Evolutionary conservation across 2,329 filamentous ascomycete genomes (phyloP).

Genomic region (Mollisia scopiformis): DNA sequence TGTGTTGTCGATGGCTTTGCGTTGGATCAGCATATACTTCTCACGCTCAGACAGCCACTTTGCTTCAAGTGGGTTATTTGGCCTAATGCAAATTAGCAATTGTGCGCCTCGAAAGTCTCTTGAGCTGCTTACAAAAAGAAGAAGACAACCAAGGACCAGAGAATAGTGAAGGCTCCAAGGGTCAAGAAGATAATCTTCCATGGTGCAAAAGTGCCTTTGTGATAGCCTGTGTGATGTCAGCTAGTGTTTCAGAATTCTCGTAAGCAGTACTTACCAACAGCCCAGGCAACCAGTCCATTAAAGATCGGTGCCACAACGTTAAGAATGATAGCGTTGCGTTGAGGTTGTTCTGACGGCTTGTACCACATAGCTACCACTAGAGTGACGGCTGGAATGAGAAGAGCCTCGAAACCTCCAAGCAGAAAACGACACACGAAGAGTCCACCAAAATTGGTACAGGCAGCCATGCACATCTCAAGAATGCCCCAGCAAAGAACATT

Average conservation of each 20-base stretch:
- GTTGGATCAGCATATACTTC: background rate
- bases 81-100: background rate
- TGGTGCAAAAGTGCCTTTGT: slow-evolving; percentile 40
- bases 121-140: background rate
- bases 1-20: slow-evolving; percentile 15
- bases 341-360: slow-evolving; percentile 48
- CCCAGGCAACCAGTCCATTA: slow-evolving; percentile 33
- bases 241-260: slow-evolving; percentile 19
- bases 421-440: slow-evolving; percentile 37
- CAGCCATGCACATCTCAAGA: background rate
- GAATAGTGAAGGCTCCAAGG: background rate
- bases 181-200: background rate
- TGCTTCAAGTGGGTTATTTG: background rate
- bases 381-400: slow-evolving; percentile 36
- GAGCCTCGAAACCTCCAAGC: slow-evolving; percentile 29
- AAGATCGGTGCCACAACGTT: slow-evolving; percentile 37
- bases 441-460: slow-evolving; percentile 11
- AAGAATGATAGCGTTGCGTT: slow-evolving; percentile 50
- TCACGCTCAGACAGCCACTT: background rate
- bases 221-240: background rate
- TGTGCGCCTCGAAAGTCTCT: background rate
- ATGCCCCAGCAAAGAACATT: background rate
- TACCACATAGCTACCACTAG: slow-evolving; percentile 44
- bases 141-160: background rate
- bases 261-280: slow-evolving; percentile 37